Evolutionary conservation across 805 yeast species (phyloP), one percentile per base, ranked within the genome.

Genomic region (Suhomyces kilbournensis): DNA sequence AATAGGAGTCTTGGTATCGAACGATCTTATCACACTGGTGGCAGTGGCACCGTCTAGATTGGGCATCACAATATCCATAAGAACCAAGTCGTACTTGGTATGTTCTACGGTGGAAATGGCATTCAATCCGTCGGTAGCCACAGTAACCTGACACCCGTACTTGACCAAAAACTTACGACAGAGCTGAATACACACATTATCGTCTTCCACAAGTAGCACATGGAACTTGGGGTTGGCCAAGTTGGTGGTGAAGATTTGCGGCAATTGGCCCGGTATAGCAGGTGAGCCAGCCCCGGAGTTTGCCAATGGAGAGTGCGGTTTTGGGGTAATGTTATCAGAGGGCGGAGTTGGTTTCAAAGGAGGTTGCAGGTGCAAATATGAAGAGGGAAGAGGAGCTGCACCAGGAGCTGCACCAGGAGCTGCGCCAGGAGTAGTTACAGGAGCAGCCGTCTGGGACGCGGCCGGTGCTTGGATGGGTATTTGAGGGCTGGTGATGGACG

Each of bases 51-150:
- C 90, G 72, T 90, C 90, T 60, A 88, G 69, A 65, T 86, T 88
- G 10, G 96, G 96, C 94, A 88, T 88, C 20, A 88, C 93, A 49
- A 88, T 88, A 70, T 88, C 96, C 96, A 88, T 88, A 44, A 88
- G 67, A 0, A 88, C 93, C 53, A 88, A 71, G 68, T 57, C 96
- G 62, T 84, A 88, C 59, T 85, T 81, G 34, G 82, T 81, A 48
- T 82, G 81, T 63, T 86, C 92, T 28, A 88, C 81, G 0, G 84
- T 86, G 32, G 84, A 80, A 44, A 94, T 90, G 2, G 97, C 97
- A 34, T 89, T 85, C 9, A 93, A 71, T 0, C 99, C 99, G 71
- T 93, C 97, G 4, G 90, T 86, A 0, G 90, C 97, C 17, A 91
- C 90, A 46, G 94, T 93, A 4, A 93, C 97, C 12, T 90, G 84